phyloP scores from a whole-genome alignment of 306 rosid species.

The Malus orientalis region DNA sequence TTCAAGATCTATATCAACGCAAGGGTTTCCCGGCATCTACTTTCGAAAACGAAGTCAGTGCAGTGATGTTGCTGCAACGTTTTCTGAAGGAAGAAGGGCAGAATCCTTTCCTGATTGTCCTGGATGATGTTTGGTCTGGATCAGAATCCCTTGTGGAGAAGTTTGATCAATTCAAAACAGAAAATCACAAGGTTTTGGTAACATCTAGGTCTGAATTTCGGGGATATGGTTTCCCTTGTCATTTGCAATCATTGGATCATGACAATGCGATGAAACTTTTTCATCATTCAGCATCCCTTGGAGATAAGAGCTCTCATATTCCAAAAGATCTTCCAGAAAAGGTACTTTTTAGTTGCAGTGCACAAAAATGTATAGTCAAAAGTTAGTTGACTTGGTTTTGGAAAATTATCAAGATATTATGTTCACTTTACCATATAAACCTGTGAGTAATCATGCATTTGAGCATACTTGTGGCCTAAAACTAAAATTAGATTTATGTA shows the following conservation, averaged over 20 bases:
- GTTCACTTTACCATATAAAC: not conserved
- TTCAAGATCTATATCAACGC: conserved; percentile 25
- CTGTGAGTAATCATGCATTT: not conserved
- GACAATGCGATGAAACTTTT: not conserved
- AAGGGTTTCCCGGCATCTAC: conserved; percentile 3
- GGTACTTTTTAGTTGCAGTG: conserved; percentile 10
- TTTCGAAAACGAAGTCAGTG: conserved; percentile 24
- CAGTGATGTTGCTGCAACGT: conserved; percentile 17
- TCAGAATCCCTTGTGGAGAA: conserved; percentile 40
- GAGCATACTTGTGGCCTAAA: no score
- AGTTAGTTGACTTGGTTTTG: no score
- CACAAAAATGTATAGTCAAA: not conserved
- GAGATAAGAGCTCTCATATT: not conserved
- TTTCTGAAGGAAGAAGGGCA: conserved; percentile 8
- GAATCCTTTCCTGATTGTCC: conserved; percentile 6
- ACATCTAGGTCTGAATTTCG: conserved; percentile 2
- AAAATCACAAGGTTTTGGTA: not conserved
- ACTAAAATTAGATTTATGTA: no score
- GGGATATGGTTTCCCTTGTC: not conserved
- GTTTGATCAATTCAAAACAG: conserved; percentile 22
- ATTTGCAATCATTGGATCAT: not conserved
- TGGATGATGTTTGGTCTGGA: conserved; percentile 33
- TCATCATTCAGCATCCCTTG: not conserved
- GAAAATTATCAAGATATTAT: not conserved
- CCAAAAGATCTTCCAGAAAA: not conserved